Conservation (phyloP, 2,329 filamentous ascomycete species). For the Salinomyces thailandicus region DNA sequence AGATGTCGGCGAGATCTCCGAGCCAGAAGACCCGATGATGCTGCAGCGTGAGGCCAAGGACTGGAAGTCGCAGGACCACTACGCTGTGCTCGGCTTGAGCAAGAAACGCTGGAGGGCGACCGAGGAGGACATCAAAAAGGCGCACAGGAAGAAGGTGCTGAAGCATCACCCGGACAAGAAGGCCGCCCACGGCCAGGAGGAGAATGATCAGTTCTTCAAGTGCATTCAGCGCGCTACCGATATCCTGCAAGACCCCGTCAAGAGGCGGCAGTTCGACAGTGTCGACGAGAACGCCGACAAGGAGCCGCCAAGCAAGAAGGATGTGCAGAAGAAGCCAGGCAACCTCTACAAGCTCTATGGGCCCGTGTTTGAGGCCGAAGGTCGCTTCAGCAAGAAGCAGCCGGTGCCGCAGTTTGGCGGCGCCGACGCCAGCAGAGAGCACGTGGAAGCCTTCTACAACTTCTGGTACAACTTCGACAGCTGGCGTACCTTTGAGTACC, state of each 20-base stretch:
- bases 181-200: constrained; percentile 72
- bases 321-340: constrained; percentile 57
- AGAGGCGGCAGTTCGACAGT: constrained; percentile 90
- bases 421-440: constrained; percentile 72
- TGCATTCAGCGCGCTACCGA: constrained; percentile 98
- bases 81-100: constrained; percentile 85
- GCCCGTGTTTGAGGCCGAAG: constrained; percentile 82
- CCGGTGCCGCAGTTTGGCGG: constrained; percentile 81
- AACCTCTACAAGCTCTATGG: constrained; percentile 96
- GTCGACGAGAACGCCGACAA: constrained; percentile 91
- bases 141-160: constrained; percentile 98
- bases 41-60: constrained; percentile 92
- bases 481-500: constrained; percentile 95
- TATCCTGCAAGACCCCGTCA: constrained; percentile 80
- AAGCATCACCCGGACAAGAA: constrained; percentile 99
- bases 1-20: constrained; percentile 82
- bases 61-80: constrained; percentile 99
- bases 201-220: constrained; percentile 99
- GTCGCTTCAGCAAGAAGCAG: constrained; percentile 80
- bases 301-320: constrained; percentile 86
- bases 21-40: constrained; percentile 86
- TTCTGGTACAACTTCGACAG: constrained; percentile 99
- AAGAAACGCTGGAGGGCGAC: constrained; percentile 89
- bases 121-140: constrained; percentile 97
- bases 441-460: constrained; percentile 96